These are phyloP conservation scores for Pseudoturritis turrita DNA, from an alignment of 345 rosid species.

Conservation along the genomic window DNA sequence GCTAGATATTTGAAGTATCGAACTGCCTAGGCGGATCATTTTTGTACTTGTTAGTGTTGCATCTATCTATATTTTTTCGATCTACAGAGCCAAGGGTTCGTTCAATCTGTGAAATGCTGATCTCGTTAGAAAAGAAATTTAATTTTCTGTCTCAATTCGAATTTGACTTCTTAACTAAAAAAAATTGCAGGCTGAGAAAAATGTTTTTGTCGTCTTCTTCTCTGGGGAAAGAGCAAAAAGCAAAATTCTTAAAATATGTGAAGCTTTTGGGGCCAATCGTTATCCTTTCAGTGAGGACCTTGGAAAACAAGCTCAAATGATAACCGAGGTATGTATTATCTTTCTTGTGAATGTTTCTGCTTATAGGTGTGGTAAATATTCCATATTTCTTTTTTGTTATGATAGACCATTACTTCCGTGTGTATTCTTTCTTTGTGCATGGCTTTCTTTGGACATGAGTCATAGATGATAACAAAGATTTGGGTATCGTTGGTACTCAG, in stretches of 20 bases:
- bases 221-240: conserved; percentile 91
- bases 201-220: conserved; percentile 75
- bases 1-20: background rate
- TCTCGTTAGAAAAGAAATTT: background rate
- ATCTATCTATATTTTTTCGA: background rate
- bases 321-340: conserved; percentile 48
- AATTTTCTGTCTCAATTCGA: background rate
- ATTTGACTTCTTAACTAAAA: conserved; percentile 19
- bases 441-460: conserved; percentile 5
- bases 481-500: background rate
- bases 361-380: background rate
- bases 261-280: conserved; percentile 97
- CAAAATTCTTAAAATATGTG: conserved; percentile 90
- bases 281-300: conserved; percentile 83
- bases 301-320: conserved; percentile 66
- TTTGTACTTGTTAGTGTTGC: too few species aligned
- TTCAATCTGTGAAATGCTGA: background rate
- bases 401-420: conserved; percentile 5
- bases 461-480: conserved; percentile 13
- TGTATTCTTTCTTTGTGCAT: background rate
- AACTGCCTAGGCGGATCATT: background rate
- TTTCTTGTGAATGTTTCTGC: background rate
- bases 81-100: background rate
- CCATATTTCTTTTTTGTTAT: conserved; percentile 2
- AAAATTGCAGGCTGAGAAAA: conserved; percentile 82